Base-by-base conservation (phyloP, 805 yeast species). In the Wickerhamiella hasegawae region DNA sequence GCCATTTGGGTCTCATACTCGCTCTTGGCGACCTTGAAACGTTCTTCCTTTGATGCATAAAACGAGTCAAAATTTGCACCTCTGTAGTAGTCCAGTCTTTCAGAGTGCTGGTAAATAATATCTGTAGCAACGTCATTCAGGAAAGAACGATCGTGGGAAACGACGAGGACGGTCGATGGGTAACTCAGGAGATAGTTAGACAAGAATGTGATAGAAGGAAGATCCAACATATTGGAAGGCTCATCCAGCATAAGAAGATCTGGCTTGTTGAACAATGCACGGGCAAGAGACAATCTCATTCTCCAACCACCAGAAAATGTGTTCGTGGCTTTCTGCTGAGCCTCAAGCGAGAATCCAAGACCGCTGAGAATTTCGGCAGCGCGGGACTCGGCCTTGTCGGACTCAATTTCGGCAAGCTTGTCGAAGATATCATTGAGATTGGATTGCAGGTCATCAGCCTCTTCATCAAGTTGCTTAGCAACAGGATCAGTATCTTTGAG, bases 221-320 rank as follows among this genome's bases (percentile, higher is more conserved):
- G 95, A 72, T 90, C 99, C 93, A 90, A 80, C 95, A 85, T 90
- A 76, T 90, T 90, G 42, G 97, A 85, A 51, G 99, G 99, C 69
- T 90, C 99, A 71, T 90, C 98, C 45, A 90, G 69, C 53, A 90
- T 64, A 45, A 90, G 65, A 45, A 90, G 65, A 57, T 90, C 98
- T 1, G 98, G 98, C 54, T 83, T 77, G 69, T 96, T 87, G 68
- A 90, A 90, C 54, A 90, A 68, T 0, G 98, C 98, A 61, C 98
- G 74, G 3, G 98, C 98, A 41, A 90, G 68, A n/a, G 96, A 81
- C 45, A 90, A 69, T 66, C 98, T 80, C 98, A 90, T 90, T 70
- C 98, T 78, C 98, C 98, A 90, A 74, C 99, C 99, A 71, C 99
- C 99, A 35, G 96, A 84, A 57, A 90, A 90, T 19, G 84, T 69